Conservation (phyloP, 768 basidiomycete genomes). For the Tulasnella sp. region DNA sequence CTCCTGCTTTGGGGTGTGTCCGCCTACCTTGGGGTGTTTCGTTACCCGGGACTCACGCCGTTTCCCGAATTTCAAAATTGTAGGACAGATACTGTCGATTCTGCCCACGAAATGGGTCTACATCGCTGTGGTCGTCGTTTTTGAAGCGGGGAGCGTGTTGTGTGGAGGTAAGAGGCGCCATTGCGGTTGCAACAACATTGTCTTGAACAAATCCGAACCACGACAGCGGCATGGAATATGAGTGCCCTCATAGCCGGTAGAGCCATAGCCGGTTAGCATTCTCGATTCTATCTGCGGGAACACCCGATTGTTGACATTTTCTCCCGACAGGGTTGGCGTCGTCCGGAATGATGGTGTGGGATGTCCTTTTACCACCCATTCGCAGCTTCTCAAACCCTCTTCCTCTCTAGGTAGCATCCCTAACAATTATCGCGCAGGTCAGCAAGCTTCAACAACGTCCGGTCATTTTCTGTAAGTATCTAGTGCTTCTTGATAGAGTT, state of each 20-base stretch:
- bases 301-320: not conserved
- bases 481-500: constrained; percentile 19
- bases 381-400: not conserved
- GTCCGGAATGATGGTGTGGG: constrained; percentile 26
- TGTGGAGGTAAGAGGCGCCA: constrained; percentile 27
- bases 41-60: not conserved
- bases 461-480: constrained; percentile 27
- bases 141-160: constrained; percentile 35
- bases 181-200: not conserved
- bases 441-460: constrained; percentile 22
- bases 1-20: constrained; percentile 15
- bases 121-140: constrained; percentile 23
- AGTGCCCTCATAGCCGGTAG: constrained; percentile 31
- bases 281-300: not conserved
- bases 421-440: constrained; percentile 23
- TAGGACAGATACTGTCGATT: constrained; percentile 5
- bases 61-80: not conserved
- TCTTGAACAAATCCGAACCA: not conserved
- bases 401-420: constrained; percentile 2
- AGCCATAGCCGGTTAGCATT: constrained; percentile 29
- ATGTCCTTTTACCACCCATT: constrained; percentile 15
- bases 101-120: constrained; percentile 26
- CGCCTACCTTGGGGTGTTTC: not conserved
- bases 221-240: constrained; percentile 19
- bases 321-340: constrained; percentile 26